A percentile compares a stretch with the other conserved stretches of the same genome.
phyloP scores from a whole-genome alignment of 129 eudicot species.

The Saussurea involucrata region DNA sequence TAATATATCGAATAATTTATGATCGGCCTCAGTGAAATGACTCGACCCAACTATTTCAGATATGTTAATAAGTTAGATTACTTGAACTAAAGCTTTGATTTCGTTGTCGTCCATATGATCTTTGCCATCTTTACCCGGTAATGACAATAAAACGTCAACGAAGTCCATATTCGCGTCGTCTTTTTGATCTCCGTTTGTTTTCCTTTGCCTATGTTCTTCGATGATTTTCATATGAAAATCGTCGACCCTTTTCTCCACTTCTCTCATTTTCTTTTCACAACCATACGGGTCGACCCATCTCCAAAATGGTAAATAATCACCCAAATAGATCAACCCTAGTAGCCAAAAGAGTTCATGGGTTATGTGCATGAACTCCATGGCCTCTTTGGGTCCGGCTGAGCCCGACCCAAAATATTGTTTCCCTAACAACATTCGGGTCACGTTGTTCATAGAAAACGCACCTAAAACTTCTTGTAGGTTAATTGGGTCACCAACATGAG shows the following conservation, averaged over 20 bases:
- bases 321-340: slow-evolving; percentile 86
- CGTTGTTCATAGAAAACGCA: slow-evolving; percentile 94
- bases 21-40: background rate
- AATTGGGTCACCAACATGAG: slow-evolving; percentile 37
- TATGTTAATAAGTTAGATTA: slow-evolving; percentile 7
- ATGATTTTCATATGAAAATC: slow-evolving; percentile 75
- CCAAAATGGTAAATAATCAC: slow-evolving; percentile 93
- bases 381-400: slow-evolving; percentile 76
- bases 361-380: slow-evolving; percentile 87
- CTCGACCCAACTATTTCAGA: background rate
- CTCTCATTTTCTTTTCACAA: slow-evolving; percentile 92
- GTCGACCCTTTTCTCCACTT: slow-evolving; percentile 86
- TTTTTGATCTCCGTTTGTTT: slow-evolving; percentile 20
- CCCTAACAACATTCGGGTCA: slow-evolving; percentile 91
- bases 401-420: slow-evolving; percentile 89
- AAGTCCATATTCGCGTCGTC: slow-evolving; percentile 74
- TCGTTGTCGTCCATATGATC: slow-evolving; percentile 81
- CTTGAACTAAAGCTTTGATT: slow-evolving; percentile 96
- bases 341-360: slow-evolving; percentile 88
- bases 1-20: background rate
- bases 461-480: slow-evolving; percentile 83
- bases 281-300: slow-evolving; percentile 91
- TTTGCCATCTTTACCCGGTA: slow-evolving; percentile 88
- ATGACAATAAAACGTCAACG: slow-evolving; percentile 84
- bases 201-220: slow-evolving; percentile 64